Conservation (phyloP, 345 rosid species). For the Anacardium occidentale region DNA sequence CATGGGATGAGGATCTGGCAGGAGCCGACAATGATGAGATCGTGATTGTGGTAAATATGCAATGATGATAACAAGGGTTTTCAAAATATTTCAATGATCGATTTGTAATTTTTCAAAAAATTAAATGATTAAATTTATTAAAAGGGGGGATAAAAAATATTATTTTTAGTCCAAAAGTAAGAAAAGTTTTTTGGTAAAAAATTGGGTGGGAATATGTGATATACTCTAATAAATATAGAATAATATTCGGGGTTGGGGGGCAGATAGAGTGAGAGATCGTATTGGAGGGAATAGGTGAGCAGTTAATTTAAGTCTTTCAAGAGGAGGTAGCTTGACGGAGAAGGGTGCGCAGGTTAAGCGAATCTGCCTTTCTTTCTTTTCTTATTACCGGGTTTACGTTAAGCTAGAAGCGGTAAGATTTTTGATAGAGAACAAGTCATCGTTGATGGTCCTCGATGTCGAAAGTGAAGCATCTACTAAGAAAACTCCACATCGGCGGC, state of each 20-base stretch:
- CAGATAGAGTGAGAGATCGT: not conserved
- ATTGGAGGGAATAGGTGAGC: slow-evolving; percentile 50
- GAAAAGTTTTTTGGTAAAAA: too few species aligned
- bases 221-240: too few species aligned
- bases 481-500: slow-evolving; percentile 91
- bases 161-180: too few species aligned
- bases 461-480: slow-evolving; percentile 87
- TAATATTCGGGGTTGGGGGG: not conserved
- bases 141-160: too few species aligned
- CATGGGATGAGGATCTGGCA: too few species aligned
- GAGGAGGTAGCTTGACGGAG: slow-evolving; percentile 55
- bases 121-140: too few species aligned
- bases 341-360: slow-evolving; percentile 74
- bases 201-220: too few species aligned
- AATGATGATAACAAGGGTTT: too few species aligned
- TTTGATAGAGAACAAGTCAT: slow-evolving; percentile 31
- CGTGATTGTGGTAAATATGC: too few species aligned
- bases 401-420: slow-evolving; percentile 29
- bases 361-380: slow-evolving; percentile 41
- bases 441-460: slow-evolving; percentile 82
- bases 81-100: too few species aligned
- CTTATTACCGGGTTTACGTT: slow-evolving; percentile 44
- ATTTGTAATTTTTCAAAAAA: too few species aligned
- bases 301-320: slow-evolving; percentile 48
- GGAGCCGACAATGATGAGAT: too few species aligned